These are phyloP conservation scores for Exserohilum turcica DNA, from an alignment of 2,329 filamentous ascomycete species.

Conservation along the genomic window DNA sequence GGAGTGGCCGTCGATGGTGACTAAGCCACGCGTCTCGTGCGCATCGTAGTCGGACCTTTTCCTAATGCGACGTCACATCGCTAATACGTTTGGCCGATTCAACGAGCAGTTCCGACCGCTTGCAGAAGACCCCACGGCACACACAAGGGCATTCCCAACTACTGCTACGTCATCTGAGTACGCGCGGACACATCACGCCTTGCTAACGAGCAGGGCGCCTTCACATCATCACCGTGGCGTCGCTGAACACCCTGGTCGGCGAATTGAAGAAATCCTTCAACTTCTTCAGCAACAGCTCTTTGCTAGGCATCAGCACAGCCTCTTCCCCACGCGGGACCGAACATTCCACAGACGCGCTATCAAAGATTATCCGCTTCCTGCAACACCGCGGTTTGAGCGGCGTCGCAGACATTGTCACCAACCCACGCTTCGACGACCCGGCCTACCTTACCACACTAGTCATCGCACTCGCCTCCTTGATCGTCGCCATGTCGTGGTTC, in stretches of 20 bases:
- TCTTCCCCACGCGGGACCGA: slow-evolving; percentile 18
- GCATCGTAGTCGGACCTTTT: slow-evolving; percentile 15
- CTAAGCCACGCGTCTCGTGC: slow-evolving; percentile 18
- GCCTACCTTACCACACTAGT: slow-evolving; percentile 40
- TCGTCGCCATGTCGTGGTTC: slow-evolving; percentile 55
- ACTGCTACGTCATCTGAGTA: slow-evolving; percentile 24
- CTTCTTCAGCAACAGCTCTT: slow-evolving; percentile 41
- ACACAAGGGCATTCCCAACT: slow-evolving; percentile 19
- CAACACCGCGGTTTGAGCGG: slow-evolving; percentile 26
- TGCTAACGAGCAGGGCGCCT: slow-evolving; percentile 22
- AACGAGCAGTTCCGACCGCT: slow-evolving; percentile 18
- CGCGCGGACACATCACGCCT: slow-evolving; percentile 18
- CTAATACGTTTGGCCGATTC: slow-evolving; percentile 24
- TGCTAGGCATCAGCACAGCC: slow-evolving; percentile 30
- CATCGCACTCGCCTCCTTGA: slow-evolving; percentile 47
- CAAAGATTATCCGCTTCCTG: slow-evolving; percentile 24
- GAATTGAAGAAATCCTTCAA: slow-evolving; percentile 46
- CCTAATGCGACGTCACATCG: slow-evolving; percentile 25
- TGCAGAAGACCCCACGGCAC: slow-evolving; percentile 24
- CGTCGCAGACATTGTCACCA: slow-evolving; percentile 32
- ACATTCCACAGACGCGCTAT: slow-evolving; percentile 26
- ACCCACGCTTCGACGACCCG: slow-evolving; percentile 42
- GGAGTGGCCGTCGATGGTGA: slow-evolving; percentile 4
- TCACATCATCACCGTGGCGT: slow-evolving; percentile 43
- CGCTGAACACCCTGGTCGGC: slow-evolving; percentile 38